These are phyloP conservation scores for Penicillium herquei DNA, from an alignment of 495 filamentous ascomycete species.

Conservation along the genomic window DNA sequence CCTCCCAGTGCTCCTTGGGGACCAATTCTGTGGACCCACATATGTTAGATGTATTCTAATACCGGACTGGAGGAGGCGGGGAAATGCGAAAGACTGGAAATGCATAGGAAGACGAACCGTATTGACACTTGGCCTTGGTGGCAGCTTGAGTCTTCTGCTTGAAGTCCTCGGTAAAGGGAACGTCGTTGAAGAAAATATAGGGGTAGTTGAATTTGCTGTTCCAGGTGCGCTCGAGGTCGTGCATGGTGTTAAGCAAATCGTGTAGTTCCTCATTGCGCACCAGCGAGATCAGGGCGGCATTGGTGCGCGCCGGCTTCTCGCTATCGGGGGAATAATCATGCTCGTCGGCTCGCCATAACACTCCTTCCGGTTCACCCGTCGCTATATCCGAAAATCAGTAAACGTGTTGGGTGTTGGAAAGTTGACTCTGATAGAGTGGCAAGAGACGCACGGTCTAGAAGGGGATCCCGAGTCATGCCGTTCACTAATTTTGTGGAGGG, in stretches of 20 bases:
- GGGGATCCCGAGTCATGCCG: slow-evolving; percentile 71
- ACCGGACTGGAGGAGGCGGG: background rate
- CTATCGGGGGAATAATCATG: slow-evolving; percentile 68
- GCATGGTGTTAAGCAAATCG: slow-evolving; percentile 82
- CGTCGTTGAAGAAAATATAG: slow-evolving; percentile 99
- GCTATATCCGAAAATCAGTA: slow-evolving; percentile 44
- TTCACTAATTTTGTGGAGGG: slow-evolving; percentile 35
- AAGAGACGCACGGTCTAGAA: slow-evolving; percentile 68
- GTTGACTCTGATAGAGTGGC: slow-evolving; percentile 7
- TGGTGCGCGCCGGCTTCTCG: slow-evolving; percentile 75
- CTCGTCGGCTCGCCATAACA: slow-evolving; percentile 67
- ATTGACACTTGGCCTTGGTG: slow-evolving; percentile 82
- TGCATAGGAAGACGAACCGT: slow-evolving; percentile 56
- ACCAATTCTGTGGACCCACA: slow-evolving; percentile 62
- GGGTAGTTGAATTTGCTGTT: slow-evolving; percentile 99
- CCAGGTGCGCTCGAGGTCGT: slow-evolving; percentile 90
- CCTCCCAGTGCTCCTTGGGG: slow-evolving; percentile 90
- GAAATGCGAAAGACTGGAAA: background rate
- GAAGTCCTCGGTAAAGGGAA: slow-evolving; percentile 88
- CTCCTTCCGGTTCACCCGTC: slow-evolving; percentile 77
- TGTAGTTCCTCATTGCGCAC: slow-evolving; percentile 88
- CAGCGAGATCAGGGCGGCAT: slow-evolving; percentile 86
- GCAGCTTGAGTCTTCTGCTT: slow-evolving; percentile 71
- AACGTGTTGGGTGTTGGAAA: background rate
- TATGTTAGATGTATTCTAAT: background rate